phyloP scores from a whole-genome alignment of 495 filamentous ascomycete species.

The Podospora fimiseda region DNA sequence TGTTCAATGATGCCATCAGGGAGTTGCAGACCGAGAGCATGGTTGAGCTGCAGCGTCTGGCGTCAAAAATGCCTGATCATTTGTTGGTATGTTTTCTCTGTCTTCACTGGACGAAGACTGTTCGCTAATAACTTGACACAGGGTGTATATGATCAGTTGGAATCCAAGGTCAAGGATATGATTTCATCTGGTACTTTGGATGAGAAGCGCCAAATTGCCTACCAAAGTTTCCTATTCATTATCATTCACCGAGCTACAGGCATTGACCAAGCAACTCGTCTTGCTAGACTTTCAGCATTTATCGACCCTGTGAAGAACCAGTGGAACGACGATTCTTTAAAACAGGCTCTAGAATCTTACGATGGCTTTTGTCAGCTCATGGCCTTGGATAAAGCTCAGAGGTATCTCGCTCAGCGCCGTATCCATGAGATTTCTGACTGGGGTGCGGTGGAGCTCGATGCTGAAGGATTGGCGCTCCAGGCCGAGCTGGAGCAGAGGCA shows the following conservation, averaged over 20 bases:
- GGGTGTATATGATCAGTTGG: conserved; percentile 81
- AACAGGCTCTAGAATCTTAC: conserved; percentile 64
- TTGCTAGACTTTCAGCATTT: conserved; percentile 62
- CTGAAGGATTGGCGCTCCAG: conserved; percentile 72
- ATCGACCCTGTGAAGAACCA: conserved; percentile 69
- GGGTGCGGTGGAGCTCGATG: conserved; percentile 67
- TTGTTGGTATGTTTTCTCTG: conserved; percentile 52
- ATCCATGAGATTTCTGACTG: conserved; percentile 79
- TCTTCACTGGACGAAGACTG: background rate
- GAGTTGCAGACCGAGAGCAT: conserved; percentile 76
- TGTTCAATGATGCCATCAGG: conserved; percentile 86
- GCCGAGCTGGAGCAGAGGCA: conserved; percentile 66
- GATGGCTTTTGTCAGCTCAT: conserved; percentile 72
- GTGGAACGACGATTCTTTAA: conserved; percentile 70
- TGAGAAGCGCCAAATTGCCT: conserved; percentile 57
- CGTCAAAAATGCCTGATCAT: conserved; percentile 83
- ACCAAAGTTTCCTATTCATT: conserved; percentile 80
- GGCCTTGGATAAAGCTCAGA: conserved; percentile 69
- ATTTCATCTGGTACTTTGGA: conserved; percentile 65
- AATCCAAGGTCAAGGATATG: conserved; percentile 76
- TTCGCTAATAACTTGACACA: conserved; percentile 12
- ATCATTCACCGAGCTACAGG: conserved; percentile 83
- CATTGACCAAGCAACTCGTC: conserved; percentile 58
- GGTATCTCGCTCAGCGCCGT: conserved; percentile 65
- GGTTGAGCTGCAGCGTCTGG: conserved; percentile 81